These are phyloP conservation scores for Tolypocladium endophyticum DNA, from an alignment of 2,329 filamentous ascomycete genomes.

Conservation along the genomic window DNA sequence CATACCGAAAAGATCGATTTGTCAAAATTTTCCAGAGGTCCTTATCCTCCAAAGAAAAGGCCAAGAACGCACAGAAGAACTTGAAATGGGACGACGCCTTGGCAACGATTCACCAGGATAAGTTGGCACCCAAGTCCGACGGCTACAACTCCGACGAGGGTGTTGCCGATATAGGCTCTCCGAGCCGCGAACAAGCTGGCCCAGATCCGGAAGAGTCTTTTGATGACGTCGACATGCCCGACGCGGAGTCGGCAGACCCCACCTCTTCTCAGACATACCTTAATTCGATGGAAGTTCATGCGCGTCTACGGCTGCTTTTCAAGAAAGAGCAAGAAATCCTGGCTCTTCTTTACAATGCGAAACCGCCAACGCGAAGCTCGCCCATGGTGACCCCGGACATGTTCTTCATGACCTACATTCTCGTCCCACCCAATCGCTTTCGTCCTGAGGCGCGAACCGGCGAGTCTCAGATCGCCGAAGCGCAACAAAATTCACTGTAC, in stretches of 20 bases:
- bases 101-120: conserved; percentile 25
- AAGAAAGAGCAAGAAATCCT: conserved; percentile 79
- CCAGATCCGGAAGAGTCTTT: conserved; percentile 35
- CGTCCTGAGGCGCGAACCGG: conserved; percentile 79
- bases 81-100: conserved; percentile 64
- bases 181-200: conserved; percentile 30
- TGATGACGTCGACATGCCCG: conserved; percentile 20
- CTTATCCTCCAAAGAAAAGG: conserved; percentile 62
- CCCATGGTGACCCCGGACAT: conserved; percentile 64
- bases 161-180: conserved; percentile 53
- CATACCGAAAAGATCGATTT: conserved; percentile 79
- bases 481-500: conserved; percentile 79
- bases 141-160: conserved; percentile 53
- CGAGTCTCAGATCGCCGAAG: conserved; percentile 72
- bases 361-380: conserved; percentile 47
- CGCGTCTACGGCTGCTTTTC: conserved; percentile 69
- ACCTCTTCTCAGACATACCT: conserved; percentile 57
- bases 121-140: conserved; percentile 27
- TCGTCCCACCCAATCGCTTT: conserved; percentile 88
- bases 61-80: conserved; percentile 60
- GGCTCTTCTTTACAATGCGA: conserved; percentile 73
- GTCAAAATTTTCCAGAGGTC: conserved; percentile 90
- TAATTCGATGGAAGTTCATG: conserved; percentile 72
- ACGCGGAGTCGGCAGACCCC: conserved; percentile 18
- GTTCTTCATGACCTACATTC: conserved; percentile 81